A percentile compares a stretch with the other conserved stretches of the same genome.
Conservation (phyloP, 148 eudicot genomes). For the Limonium bicolor region DNA sequence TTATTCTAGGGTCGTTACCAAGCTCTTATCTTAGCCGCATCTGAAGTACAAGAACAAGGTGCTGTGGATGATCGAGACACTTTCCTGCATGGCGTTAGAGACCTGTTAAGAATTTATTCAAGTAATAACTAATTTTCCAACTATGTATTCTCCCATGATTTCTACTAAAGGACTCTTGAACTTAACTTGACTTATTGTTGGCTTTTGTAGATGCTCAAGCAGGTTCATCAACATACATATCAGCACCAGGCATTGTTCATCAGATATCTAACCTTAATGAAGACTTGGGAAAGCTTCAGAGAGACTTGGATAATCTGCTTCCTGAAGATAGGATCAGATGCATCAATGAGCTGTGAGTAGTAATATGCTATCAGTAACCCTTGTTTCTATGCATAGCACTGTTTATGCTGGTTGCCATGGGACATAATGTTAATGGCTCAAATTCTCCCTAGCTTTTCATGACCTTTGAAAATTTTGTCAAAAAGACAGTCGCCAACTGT, state of each 20-base stretch:
- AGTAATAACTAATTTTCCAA: constrained; percentile 38
- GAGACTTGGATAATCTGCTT: constrained; percentile 85
- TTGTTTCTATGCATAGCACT: not conserved
- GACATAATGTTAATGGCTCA: no score
- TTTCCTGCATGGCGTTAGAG: constrained; percentile 92
- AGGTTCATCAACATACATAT: constrained; percentile 71
- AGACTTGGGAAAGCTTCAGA: constrained; percentile 70
- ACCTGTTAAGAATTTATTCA: constrained; percentile 87
- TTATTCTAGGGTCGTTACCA: constrained; percentile 47
- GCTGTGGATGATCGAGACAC: constrained; percentile 96
- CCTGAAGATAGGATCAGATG: constrained; percentile 86
- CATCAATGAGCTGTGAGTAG: constrained; percentile 86
- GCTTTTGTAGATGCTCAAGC: constrained; percentile 63
- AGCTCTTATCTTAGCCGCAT: constrained; percentile 72
- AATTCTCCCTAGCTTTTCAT: not conserved
- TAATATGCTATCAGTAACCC: not conserved
- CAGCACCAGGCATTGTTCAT: constrained; percentile 92
- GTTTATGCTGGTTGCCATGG: not conserved
- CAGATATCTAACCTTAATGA: constrained; percentile 81
- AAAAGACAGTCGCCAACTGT: not conserved
- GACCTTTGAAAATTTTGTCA: not conserved
- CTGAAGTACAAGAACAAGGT: constrained; percentile 95
- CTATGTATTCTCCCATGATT: no score
- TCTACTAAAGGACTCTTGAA: no score
- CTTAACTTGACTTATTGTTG: constrained; percentile 1